Evolutionary conservation across 2,329 filamentous ascomycete species (phyloP).

Genomic region (Akanthomyces uredinophilus): DNA sequence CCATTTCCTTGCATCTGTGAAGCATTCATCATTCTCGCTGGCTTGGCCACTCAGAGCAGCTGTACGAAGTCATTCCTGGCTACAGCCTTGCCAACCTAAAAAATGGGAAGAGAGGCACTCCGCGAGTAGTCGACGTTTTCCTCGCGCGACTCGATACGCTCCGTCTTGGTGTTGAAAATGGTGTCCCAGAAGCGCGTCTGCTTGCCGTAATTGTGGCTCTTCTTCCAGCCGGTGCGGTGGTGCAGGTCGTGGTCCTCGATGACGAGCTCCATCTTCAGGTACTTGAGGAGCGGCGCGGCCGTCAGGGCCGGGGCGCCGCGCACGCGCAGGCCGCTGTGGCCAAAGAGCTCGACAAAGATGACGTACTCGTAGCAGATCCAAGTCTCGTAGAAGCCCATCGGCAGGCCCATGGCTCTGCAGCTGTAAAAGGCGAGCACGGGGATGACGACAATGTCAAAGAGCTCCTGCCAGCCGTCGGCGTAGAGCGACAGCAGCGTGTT

Average conservation of each 20-base stretch:
- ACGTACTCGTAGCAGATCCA: slow-evolving; percentile 41
- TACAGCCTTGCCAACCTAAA: background rate
- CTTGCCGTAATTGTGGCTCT: slow-evolving; percentile 35
- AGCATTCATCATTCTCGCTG: too few relatives aligned
- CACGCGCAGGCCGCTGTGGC: slow-evolving; percentile 34
- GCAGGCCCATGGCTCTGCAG: slow-evolving; percentile 30
- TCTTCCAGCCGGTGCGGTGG: slow-evolving; percentile 33
- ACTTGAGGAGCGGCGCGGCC: slow-evolving; percentile 27
- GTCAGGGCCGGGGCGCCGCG: slow-evolving; percentile 28
- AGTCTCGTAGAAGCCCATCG: slow-evolving; percentile 42
- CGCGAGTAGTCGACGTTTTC: slow-evolving; percentile 29
- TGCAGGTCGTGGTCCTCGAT: slow-evolving; percentile 39
- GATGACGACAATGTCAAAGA: slow-evolving; percentile 37
- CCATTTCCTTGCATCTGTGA: background rate
- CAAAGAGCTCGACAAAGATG: slow-evolving; percentile 33
- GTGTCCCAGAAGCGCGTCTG: slow-evolving; percentile 34
- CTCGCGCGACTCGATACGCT: slow-evolving; percentile 30
- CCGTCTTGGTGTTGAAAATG: slow-evolving; percentile 31
- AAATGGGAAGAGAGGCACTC: slow-evolving; percentile 25
- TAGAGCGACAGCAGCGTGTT: slow-evolving; percentile 37
- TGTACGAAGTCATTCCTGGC: background rate
- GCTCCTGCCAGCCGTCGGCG: slow-evolving; percentile 37
- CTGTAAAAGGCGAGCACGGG: slow-evolving; percentile 33
- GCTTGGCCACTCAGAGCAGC: background rate
- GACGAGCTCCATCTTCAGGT: slow-evolving; percentile 30